These are phyloP conservation scores for Xylaria sp. DNA, from an alignment of 2,329 filamentous ascomycete species.

Conservation along the genomic window DNA sequence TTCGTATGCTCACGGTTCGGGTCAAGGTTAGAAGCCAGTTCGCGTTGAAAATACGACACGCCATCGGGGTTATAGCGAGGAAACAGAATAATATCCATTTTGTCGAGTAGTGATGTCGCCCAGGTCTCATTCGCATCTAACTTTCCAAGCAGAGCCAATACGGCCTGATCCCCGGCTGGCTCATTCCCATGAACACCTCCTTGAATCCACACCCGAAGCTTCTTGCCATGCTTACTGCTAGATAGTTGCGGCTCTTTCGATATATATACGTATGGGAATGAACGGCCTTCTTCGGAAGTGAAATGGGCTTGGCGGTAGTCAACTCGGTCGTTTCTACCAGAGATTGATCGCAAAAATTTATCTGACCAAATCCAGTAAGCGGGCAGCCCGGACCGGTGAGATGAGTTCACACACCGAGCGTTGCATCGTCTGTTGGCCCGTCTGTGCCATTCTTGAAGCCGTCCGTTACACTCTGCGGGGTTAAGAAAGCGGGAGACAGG, in stretches of 20 bases:
- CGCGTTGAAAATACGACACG: conserved; percentile 38
- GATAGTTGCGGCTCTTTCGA: conserved; percentile 17
- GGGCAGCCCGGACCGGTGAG: not conserved
- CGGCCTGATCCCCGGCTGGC: conserved; percentile 37
- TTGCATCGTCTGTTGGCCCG: conserved; percentile 40
- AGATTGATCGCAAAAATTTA: conserved; percentile 36
- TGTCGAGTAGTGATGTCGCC: conserved; percentile 33
- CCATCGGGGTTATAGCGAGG: conserved; percentile 39
- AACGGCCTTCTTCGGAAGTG: conserved; percentile 40
- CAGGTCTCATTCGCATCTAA: conserved; percentile 33
- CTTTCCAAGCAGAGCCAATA: conserved; percentile 37
- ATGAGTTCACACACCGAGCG: conserved; percentile 34
- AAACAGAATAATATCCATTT: conserved; percentile 34
- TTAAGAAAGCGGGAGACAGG: conserved; percentile 38
- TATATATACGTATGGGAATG: conserved; percentile 35
- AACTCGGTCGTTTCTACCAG: conserved; percentile 39
- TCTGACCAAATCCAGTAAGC: conserved; percentile 28
- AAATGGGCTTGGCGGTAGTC: conserved; percentile 37
- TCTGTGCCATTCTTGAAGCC: conserved; percentile 39
- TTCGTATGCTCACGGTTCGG: conserved; percentile 41
- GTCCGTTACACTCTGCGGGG: conserved; percentile 31
- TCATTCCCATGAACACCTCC: conserved; percentile 39
- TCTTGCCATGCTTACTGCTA: conserved; percentile 7
- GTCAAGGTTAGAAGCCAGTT: conserved; percentile 36
- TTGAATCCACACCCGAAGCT: conserved; percentile 40